Evolutionary conservation across 2,329 filamentous ascomycete species (phyloP), one percentile per base, ranked within the genome.

Genomic region (Clathrospora elynae): DNA sequence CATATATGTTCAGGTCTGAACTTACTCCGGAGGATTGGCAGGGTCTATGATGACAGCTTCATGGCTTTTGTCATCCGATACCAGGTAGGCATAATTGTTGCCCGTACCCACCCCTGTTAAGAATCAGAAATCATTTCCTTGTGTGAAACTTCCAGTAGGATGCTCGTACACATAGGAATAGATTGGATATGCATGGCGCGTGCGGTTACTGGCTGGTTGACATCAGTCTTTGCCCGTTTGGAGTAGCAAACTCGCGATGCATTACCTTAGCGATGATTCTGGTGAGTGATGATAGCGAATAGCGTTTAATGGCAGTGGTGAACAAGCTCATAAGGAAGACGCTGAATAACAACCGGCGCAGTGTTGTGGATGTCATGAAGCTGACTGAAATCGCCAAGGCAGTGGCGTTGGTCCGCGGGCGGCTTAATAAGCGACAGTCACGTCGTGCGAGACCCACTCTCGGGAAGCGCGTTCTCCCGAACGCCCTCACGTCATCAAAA

Each of bases 151-250:
- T 35, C 39, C 43, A 58, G 52, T 37, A 39, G 31, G 52, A 54
- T 61, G 46, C 55, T 62, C 49, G 76, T 81, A 90, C 88, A 92
- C 87, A 93, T 92, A 43, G 88, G 87, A 73, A 93, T 92, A 57
- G 87, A 87, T 73, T 88, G 82, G 74, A 92, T 86, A 81, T 92
- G 87, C 88, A 93, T 93, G 56, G 74, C 74, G 73, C 79, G 78
- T 51, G 59, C 40, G 19, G 51, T 43, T 29, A 53, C 35, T 48
- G 59, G 57, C 67, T 71, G 38, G 43, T 49, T 34, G 28, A 45
- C 38, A 35, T 69, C 54, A 68, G 59, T 19, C 14, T 14, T 12
- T 11, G 1, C 19, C 24, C n/a, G 13, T 6, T 6, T 16, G 19
- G 8, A 10, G 5, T 13, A 17, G 23, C 0, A n/a, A 13, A 20